Evolutionary conservation across 805 yeast genomes (phyloP), one percentile per base, ranked within the genome.

Genomic region (Ascoidea tarda): DNA sequence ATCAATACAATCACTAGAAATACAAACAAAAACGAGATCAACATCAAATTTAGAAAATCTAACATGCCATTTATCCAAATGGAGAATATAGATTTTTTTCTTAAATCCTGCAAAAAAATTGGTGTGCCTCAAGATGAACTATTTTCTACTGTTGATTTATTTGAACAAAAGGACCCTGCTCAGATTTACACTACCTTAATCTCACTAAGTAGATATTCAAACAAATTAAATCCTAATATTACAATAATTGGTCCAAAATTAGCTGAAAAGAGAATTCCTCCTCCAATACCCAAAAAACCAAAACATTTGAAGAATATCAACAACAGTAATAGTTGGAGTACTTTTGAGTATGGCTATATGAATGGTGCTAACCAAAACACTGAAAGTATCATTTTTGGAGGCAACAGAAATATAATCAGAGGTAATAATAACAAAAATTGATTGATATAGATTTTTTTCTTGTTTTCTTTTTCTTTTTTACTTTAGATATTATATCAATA

Each of bases 111-210:
- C 50, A 77, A 81, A 57, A 51, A 62, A 5, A 70, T 80, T 51
- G 91, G 91, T 2, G 81, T 87, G 2, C 87, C 89, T 5, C 84
- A 84, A 58, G 89, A 85, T 62, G 96, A 87, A 63, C 66, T 84
- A 50, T 87, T 87, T 63, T 89, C 84, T 59, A 87, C 95, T 0
- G 69, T 75, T 5, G 96, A 87, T 63, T 69, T 87, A 53, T 87
- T 70, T 58, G 96, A 87, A 62, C 66, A 68, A 33, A 75, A 78
- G 58, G 95, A 87, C 62, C 88, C 91, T 0, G 84, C 87, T 50
- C 87, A 84, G 58, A 87, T 87, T 1, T 66, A 82, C n/a, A 80
- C 84, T 59, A 76, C 90, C 0, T 68, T 87, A 47, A 81, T 84
- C 60, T 79, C 95, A 2, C 70, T 87, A 48, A 84, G 93, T 0